phyloP scores from a whole-genome alignment of 1,284 basidiomycete species.

The Vanrija pseudolonga region DNA sequence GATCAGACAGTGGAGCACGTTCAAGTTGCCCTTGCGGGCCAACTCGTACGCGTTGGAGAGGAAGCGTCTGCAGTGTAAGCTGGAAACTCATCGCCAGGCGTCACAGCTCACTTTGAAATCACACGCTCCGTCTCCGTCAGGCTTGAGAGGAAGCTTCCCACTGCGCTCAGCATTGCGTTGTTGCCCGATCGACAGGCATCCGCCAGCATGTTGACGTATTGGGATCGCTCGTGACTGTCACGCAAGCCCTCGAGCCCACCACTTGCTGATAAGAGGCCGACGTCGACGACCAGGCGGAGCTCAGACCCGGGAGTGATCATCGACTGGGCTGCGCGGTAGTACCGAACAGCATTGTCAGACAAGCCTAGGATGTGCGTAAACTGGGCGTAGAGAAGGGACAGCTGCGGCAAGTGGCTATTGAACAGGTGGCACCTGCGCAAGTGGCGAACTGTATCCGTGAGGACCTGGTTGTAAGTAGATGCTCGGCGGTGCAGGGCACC shows the following conservation, averaged over 20 bases:
- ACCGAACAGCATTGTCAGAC: constrained; percentile 21
- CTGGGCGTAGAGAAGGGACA: constrained; percentile 37
- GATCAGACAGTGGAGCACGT: constrained; percentile 32
- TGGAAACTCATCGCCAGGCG: background rate
- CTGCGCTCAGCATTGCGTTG: constrained; percentile 28
- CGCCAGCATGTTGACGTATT: constrained; percentile 16
- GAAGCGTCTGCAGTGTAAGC: constrained; percentile 25
- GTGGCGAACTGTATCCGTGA: constrained; percentile 16
- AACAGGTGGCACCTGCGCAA: constrained; percentile 21
- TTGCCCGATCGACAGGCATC: constrained; percentile 31
- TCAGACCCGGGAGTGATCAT: constrained; percentile 32
- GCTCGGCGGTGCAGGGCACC: background rate
- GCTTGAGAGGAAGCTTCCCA: constrained; percentile 32
- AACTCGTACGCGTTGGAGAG: constrained; percentile 34
- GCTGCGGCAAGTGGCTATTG: constrained; percentile 24
- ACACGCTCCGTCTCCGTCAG: constrained; percentile 32
- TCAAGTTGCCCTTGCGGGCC: constrained; percentile 24
- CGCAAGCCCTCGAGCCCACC: constrained; percentile 15
- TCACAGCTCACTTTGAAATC: constrained; percentile 35
- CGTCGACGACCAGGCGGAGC: constrained; percentile 31
- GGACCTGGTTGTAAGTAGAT: constrained; percentile 13
- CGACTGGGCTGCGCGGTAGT: constrained; percentile 28
- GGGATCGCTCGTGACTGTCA: constrained; percentile 4
- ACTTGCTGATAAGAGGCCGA: constrained; percentile 24
- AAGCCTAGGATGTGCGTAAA: constrained; percentile 31